Percentiles rank a stretch among this genome's conserved stretches.
Evolutionary conservation across 768 basidiomycete species (phyloP).

Genomic region (Amanita thiersii): DNA sequence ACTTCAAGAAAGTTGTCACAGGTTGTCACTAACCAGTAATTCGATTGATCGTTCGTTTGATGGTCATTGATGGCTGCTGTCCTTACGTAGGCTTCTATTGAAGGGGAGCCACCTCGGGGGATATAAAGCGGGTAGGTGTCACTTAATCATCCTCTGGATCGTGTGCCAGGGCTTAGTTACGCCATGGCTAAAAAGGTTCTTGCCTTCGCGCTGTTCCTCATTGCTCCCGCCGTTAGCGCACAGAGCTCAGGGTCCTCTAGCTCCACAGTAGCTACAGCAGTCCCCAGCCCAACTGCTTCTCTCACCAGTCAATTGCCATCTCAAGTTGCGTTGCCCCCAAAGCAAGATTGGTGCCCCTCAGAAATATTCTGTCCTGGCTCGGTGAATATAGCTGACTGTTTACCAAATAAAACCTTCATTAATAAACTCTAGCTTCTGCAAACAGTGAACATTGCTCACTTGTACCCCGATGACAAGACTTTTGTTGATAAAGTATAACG

Average conservation of each 20-base stretch:
- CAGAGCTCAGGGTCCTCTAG: slow-evolving; percentile 10
- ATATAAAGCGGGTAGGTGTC: background rate
- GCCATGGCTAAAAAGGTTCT: background rate
- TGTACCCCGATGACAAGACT: slow-evolving; percentile 79
- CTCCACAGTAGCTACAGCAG: slow-evolving; percentile 45
- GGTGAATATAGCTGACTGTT: slow-evolving; percentile 32
- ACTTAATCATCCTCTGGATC: background rate
- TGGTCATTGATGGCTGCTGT: background rate
- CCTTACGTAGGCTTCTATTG: background rate
- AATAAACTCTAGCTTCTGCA: slow-evolving; percentile 57
- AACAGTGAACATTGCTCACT: slow-evolving; percentile 71
- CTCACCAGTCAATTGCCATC: slow-evolving; percentile 50
- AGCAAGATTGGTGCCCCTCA: slow-evolving; percentile 67
- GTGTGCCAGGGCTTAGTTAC: background rate
- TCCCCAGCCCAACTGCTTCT: slow-evolving; percentile 55
- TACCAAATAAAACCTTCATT: slow-evolving; percentile 4
- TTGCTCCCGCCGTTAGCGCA: background rate
- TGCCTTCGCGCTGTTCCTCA: background rate
- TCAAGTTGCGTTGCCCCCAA: slow-evolving; percentile 55
- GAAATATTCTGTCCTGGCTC: slow-evolving; percentile 76
- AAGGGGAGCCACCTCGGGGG: background rate
- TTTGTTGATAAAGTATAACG: slow-evolving; percentile 63
- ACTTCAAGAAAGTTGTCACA: too few relatives aligned
- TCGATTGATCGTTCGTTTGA: background rate
- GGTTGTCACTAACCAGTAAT: too few relatives aligned